Evolutionary conservation across 1,284 basidiomycete genomes (phyloP).

Genomic region (Puccinia hordei): DNA sequence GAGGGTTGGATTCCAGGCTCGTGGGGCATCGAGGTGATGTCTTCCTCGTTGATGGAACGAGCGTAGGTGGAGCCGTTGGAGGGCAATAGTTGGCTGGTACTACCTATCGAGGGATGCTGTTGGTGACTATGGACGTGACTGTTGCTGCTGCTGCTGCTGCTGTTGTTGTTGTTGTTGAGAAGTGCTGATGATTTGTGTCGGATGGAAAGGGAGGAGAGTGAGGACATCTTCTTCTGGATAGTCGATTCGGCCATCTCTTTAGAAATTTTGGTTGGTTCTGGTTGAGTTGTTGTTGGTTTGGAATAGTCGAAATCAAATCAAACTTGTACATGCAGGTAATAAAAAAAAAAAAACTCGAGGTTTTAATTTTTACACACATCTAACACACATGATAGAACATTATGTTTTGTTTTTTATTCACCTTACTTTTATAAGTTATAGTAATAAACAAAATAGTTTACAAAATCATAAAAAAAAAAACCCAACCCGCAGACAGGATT

Average conservation of each 20-base stretch:
- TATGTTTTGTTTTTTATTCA: too few species aligned
- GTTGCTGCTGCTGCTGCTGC: background rate
- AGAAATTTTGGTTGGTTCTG: too few species aligned
- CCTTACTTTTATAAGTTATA: too few species aligned
- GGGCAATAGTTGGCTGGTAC: background rate
- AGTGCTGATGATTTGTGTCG: background rate
- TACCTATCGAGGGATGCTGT: background rate
- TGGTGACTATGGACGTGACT: background rate
- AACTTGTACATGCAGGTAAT: too few species aligned
- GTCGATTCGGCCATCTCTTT: background rate
- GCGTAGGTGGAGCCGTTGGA: background rate
- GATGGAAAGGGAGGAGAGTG: slow-evolving; percentile 10
- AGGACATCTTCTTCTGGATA: slow-evolving; percentile 20
- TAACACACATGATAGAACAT: too few species aligned
- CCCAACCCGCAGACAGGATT: too few species aligned
- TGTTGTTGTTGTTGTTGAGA: background rate
- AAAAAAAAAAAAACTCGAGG: too few species aligned
- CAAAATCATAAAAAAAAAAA: too few species aligned
- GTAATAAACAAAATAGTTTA: too few species aligned
- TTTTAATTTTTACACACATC: too few species aligned
- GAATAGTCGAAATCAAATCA: too few species aligned
- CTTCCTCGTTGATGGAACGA: background rate
- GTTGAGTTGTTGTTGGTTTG: too few species aligned
- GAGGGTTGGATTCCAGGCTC: background rate
- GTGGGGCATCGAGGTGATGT: background rate